phyloP scores from a whole-genome alignment of 345 rosid genomes.

The Eucalyptus sp. region DNA sequence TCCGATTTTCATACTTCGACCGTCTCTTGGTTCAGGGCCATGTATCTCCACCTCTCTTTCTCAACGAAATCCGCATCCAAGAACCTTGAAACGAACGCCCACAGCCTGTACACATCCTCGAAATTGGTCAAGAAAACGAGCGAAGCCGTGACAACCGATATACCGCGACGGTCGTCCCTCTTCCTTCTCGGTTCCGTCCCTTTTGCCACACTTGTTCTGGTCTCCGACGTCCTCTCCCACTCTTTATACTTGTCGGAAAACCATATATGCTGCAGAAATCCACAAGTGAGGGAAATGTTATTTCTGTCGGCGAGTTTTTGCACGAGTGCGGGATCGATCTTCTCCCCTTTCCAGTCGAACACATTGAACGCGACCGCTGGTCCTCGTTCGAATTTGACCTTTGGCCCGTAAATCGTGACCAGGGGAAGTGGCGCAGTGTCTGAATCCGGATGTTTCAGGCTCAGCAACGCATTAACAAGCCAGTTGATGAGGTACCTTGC shows the following conservation, averaged over 20 bases:
- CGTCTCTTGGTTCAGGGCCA: constrained; percentile 52
- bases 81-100: constrained; percentile 72
- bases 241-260: constrained; percentile 15
- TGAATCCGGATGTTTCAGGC: constrained; percentile 52
- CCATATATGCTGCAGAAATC: constrained; percentile 27
- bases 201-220: background rate
- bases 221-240: constrained; percentile 11
- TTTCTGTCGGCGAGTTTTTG: constrained; percentile 71
- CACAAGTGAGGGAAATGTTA: constrained; percentile 42
- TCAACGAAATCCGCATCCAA: constrained; percentile 90
- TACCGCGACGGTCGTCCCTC: constrained; percentile 2
- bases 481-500: constrained; percentile 53
- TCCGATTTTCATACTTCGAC: constrained; percentile 21
- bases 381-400: constrained; percentile 29
- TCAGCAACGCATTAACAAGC: constrained; percentile 60
- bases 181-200: background rate
- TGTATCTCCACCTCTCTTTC: constrained; percentile 86
- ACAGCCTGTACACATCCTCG: constrained; percentile 61
- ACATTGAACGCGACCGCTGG: constrained; percentile 66
- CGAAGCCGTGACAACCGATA: constrained; percentile 46
- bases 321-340: constrained; percentile 48
- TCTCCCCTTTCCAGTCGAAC: constrained; percentile 86
- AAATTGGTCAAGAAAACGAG: constrained; percentile 68
- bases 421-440: constrained; percentile 13
- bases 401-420: constrained; percentile 67